phyloP scores from a whole-genome alignment of 2,329 filamentous ascomycete genomes.

The Magnaporthiopsis incrustans region DNA sequence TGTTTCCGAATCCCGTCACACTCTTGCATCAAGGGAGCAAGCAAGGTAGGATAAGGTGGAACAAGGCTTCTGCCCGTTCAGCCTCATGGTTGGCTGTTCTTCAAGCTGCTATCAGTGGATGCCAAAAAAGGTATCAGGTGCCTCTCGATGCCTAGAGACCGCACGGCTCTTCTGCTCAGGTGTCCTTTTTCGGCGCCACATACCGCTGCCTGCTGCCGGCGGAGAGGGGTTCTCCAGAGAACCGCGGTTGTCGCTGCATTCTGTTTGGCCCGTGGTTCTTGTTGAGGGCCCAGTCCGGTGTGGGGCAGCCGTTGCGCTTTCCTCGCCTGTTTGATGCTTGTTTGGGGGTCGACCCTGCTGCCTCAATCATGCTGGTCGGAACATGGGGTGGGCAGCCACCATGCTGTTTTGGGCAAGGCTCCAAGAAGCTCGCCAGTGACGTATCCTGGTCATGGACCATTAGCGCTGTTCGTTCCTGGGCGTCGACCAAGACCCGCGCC shows the following conservation, averaged over 20 bases:
- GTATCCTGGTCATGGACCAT: background rate
- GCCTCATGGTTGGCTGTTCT: background rate
- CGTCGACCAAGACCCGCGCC: background rate
- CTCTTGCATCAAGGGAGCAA: background rate
- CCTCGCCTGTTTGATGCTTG: conserved; percentile 35
- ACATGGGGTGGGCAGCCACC: conserved; percentile 22
- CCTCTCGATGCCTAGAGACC: background rate
- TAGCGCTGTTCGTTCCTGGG: background rate
- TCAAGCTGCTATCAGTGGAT: background rate
- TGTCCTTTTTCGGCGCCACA: background rate
- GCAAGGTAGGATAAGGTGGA: too few species aligned
- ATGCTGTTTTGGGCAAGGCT: conserved; percentile 15
- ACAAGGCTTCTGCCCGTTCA: background rate
- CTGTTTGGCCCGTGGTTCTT: background rate
- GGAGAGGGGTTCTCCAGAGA: background rate
- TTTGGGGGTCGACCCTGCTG: conserved; percentile 32
- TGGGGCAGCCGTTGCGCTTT: conserved; percentile 2
- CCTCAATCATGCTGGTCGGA: conserved; percentile 31
- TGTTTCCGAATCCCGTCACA: background rate
- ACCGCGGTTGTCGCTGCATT: background rate
- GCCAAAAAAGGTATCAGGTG: background rate
- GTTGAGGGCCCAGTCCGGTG: conserved; percentile 1
- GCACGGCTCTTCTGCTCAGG: background rate
- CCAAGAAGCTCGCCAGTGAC: conserved; percentile 10
- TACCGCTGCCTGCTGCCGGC: background rate